These are phyloP conservation scores for Mortierella alpina DNA, from an alignment of 192 early-diverging fungal species.

Conservation along the genomic window DNA sequence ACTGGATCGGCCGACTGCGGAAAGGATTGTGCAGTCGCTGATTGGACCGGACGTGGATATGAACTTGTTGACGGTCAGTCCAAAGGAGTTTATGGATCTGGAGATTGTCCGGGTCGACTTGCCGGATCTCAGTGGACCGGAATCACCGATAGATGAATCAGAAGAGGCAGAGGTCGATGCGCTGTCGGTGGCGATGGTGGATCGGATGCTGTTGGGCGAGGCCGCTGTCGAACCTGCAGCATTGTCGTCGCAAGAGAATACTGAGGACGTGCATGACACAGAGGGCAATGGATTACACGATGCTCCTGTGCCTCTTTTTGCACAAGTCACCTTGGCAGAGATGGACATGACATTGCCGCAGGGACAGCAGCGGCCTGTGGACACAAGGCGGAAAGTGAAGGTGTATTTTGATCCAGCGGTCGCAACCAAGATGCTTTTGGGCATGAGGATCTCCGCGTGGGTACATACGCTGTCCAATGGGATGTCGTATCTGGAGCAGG, in stretches of 20 bases:
- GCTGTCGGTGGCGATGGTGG: slow-evolving; percentile 23
- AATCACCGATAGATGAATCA: neutral
- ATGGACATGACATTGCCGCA: slow-evolving; percentile 6
- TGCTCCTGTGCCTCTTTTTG: slow-evolving; percentile 5
- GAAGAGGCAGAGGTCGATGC: slow-evolving; percentile 14
- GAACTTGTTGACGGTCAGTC: neutral
- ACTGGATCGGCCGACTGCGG: slow-evolving; percentile 22
- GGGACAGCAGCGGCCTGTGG: slow-evolving; percentile 12
- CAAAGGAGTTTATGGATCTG: slow-evolving; percentile 25
- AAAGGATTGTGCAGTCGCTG: slow-evolving; percentile 27
- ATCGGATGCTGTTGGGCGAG: slow-evolving; percentile 15
- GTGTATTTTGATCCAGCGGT: slow-evolving; percentile 23
- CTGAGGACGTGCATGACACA: neutral
- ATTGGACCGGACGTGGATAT: slow-evolving; percentile 10
- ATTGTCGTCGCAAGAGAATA: neutral
- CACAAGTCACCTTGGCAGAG: slow-evolving; percentile 20
- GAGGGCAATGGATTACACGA: neutral
- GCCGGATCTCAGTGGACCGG: neutral
- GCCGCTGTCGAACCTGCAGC: neutral
- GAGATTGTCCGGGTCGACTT: slow-evolving; percentile 23
- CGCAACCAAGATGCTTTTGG: slow-evolving; percentile 15
- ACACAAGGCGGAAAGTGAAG: slow-evolving; percentile 24
- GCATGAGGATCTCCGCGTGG: slow-evolving; percentile 20
- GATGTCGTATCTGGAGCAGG: slow-evolving; percentile 42
- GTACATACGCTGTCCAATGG: slow-evolving; percentile 48